These are phyloP conservation scores for Xylaria cubensis DNA, from an alignment of 495 filamentous ascomycete species.

Conservation along the genomic window DNA sequence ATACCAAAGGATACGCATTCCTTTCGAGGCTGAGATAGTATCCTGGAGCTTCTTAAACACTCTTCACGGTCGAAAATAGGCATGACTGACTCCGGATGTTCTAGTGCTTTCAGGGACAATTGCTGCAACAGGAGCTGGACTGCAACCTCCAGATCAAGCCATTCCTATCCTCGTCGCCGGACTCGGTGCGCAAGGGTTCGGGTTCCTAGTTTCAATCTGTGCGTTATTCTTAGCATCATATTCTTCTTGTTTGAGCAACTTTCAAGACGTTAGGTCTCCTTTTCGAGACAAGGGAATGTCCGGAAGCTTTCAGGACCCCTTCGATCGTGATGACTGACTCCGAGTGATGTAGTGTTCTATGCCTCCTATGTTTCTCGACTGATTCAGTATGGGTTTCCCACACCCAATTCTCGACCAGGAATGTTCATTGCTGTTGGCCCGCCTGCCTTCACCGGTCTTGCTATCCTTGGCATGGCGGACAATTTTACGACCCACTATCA, in stretches of 20 bases:
- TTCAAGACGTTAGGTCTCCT: conserved; percentile 20
- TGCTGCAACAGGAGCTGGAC: conserved; percentile 48
- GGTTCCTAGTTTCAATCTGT: conserved; percentile 51
- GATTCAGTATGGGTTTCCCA: conserved; percentile 62
- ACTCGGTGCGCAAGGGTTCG: conserved; percentile 59
- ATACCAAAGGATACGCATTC: no score
- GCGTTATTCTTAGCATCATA: not conserved
- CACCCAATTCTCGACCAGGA: conserved; percentile 58
- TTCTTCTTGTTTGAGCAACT: not conserved
- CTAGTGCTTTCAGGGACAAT: conserved; percentile 57
- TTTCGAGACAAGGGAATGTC: no score
- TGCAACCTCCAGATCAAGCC: conserved; percentile 50
- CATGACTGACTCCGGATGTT: not conserved
- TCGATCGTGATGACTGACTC: no score
- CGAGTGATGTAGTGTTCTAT: conserved; percentile 44
- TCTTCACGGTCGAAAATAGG: no score
- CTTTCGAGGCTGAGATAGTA: no score
- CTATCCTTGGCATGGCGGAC: conserved; percentile 68
- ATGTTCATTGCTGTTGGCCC: conserved; percentile 79
- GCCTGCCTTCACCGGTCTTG: conserved; percentile 71
- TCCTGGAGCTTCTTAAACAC: no score
- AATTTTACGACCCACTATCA: conserved; percentile 44
- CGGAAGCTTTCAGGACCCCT: no score
- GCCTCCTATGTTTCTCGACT: conserved; percentile 63
- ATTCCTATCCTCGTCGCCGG: conserved; percentile 58